Conservation (phyloP, 2,329 filamentous ascomycete species). For the Huntiella decipiens region DNA sequence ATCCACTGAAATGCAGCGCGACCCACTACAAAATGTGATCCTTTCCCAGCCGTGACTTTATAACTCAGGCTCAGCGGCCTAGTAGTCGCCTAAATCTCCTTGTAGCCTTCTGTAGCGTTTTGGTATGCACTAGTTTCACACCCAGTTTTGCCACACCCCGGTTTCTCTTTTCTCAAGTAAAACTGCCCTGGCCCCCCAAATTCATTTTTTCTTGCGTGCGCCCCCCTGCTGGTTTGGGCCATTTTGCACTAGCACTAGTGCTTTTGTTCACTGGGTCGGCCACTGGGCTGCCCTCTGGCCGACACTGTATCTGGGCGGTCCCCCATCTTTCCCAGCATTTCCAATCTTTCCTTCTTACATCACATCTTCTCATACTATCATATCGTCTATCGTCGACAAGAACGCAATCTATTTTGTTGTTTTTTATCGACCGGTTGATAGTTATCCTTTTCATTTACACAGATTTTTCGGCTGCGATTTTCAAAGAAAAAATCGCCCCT, state of each 20-base stretch:
- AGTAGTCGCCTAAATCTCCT: no score
- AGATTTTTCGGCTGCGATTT: no score
- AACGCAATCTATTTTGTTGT: slow-evolving; percentile 1
- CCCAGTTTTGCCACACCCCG: no score
- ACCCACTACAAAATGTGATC: background rate
- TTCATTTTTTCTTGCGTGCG: slow-evolving; percentile 6
- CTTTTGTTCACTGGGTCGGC: background rate
- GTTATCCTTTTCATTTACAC: background rate
- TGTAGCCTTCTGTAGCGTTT: no score
- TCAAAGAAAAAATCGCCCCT: background rate
- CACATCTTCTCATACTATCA: slow-evolving; percentile 7
- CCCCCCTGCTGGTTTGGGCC: no score
- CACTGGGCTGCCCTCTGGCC: background rate
- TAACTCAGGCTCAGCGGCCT: no score
- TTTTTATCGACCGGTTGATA: slow-evolving; percentile 8
- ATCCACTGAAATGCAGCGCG: background rate
- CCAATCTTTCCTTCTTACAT: slow-evolving; percentile 10
- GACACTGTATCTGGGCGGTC: slow-evolving; percentile 13
- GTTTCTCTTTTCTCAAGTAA: no score
- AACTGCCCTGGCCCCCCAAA: background rate
- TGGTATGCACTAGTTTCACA: no score
- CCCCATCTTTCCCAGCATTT: slow-evolving; percentile 8
- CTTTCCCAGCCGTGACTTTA: background rate
- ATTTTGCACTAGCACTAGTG: no score
- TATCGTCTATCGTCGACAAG: background rate